Percentiles rank a stretch among this genome's conserved stretches.
Evolutionary conservation across 805 yeast species (phyloP).

Genomic region (Cyberlindnera xishuangbannaensis): DNA sequence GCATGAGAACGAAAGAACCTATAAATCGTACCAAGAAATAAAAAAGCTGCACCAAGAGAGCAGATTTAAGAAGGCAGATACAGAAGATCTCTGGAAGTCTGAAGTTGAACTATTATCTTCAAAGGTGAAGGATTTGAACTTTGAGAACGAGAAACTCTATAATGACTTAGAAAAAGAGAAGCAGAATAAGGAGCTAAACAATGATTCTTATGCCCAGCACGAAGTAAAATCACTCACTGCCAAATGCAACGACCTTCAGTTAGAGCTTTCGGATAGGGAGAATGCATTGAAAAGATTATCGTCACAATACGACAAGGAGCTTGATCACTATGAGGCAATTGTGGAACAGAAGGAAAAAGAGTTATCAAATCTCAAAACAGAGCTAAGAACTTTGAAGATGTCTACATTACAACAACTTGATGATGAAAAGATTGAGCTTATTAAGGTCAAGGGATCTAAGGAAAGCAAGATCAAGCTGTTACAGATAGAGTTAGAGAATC

Average conservation of each 20-base stretch:
- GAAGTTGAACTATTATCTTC: conserved; percentile 22
- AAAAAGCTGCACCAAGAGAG: conserved; percentile 11
- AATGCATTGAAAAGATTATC: conserved; percentile 15
- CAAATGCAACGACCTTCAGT: conserved; percentile 29
- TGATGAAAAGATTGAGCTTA: conserved; percentile 31
- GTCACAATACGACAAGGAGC: conserved; percentile 19
- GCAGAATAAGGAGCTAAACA: conserved; percentile 10
- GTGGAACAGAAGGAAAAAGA: conserved; percentile 33
- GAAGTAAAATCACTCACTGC: conserved; percentile 35
- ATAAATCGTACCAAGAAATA: conserved; percentile 19
- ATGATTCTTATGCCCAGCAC: conserved; percentile 28
- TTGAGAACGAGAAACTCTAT: conserved; percentile 31
- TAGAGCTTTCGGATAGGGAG: conserved; percentile 22
- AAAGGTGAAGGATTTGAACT: conserved; percentile 32
- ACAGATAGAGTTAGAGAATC: conserved; percentile 33
- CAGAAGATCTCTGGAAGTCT: conserved; percentile 26
- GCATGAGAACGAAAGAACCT: conserved; percentile 28
- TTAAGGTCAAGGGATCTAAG: conserved; percentile 31
- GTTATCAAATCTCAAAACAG: conserved; percentile 28
- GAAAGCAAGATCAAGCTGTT: conserved; percentile 34
- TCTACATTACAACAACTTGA: conserved; percentile 28
- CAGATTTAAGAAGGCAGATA: conserved; percentile 3
- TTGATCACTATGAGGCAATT: conserved; percentile 17
- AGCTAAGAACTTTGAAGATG: conserved; percentile 29
- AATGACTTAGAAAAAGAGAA: conserved; percentile 32